Conservation (phyloP, 441 rosid genomes). For the Populus hybrid region DNA sequence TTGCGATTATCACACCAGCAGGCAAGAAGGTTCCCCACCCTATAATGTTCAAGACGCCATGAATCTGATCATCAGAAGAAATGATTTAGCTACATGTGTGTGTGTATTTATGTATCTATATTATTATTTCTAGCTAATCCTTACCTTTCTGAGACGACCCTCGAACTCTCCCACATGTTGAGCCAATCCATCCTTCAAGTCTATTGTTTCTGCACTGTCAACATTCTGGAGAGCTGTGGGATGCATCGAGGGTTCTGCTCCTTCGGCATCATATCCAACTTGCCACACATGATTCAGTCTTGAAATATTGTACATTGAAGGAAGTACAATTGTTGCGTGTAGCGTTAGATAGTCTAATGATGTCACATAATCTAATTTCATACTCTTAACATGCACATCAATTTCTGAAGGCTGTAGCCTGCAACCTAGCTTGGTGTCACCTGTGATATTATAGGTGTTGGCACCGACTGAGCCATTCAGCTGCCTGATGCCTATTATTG, state of each 20-base stretch:
- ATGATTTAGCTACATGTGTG: neutral
- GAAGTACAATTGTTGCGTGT: constrained; percentile 27
- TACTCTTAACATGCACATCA: constrained; percentile 21
- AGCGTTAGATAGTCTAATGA: constrained; percentile 9
- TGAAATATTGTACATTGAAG: constrained; percentile 24
- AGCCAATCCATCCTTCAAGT: constrained; percentile 11
- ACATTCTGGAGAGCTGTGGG: constrained; percentile 29
- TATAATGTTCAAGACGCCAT: constrained; percentile 45
- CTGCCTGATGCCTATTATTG: constrained; percentile 35
- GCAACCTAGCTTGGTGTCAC: constrained; percentile 34
- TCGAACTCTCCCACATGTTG: constrained; percentile 6
- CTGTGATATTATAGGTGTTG: constrained; percentile 35
- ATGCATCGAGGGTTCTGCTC: constrained; percentile 30
- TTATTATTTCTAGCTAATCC: neutral
- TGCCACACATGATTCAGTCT: constrained; percentile 55
- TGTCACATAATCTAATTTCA: neutral
- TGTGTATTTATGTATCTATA: neutral
- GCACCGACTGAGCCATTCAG: constrained; percentile 20
- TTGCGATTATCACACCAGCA: constrained; percentile 40
- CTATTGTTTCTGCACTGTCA: constrained; percentile 40
- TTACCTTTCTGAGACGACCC: constrained; percentile 29
- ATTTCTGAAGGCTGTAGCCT: constrained; percentile 28
- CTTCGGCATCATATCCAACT: constrained; percentile 31
- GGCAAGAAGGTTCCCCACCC: constrained; percentile 65
- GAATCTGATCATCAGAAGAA: constrained; percentile 26